Percentiles rank a stretch among this genome's conserved stretches.
Conservation (phyloP, 2,329 filamentous ascomycete species). For the Geosmithia putterillii region DNA sequence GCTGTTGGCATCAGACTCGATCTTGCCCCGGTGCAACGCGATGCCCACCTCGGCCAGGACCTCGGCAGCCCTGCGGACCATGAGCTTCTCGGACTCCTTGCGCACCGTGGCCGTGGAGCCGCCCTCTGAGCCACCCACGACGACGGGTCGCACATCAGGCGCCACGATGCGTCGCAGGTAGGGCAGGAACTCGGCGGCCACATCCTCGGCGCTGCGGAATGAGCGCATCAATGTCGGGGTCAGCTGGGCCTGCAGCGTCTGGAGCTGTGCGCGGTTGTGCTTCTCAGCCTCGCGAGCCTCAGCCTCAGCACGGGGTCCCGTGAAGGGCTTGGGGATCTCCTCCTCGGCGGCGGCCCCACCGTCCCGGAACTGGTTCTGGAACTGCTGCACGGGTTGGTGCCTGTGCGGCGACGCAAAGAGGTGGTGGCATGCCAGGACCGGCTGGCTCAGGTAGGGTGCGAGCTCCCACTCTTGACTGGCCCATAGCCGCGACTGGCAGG, state of each 20-base stretch:
- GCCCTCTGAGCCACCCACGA: slow-evolving; percentile 54
- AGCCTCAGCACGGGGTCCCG: slow-evolving; percentile 72
- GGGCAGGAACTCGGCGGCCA: slow-evolving; percentile 74
- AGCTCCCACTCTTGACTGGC: slow-evolving; percentile 90
- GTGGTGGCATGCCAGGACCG: slow-evolving; percentile 79
- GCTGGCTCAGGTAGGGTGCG: slow-evolving; percentile 72
- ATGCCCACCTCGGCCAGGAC: slow-evolving; percentile 78
- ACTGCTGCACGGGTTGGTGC: slow-evolving; percentile 24
- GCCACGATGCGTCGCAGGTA: slow-evolving; percentile 75
- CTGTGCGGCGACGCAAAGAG: slow-evolving; percentile 69
- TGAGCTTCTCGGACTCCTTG: slow-evolving; percentile 69
- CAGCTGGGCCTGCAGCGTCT: slow-evolving; percentile 59
- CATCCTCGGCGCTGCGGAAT: slow-evolving; percentile 67
- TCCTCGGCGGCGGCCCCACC: slow-evolving; percentile 30
- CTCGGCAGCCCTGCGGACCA: slow-evolving; percentile 68
- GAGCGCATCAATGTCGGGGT: slow-evolving; percentile 59
- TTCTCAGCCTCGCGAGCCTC: slow-evolving; percentile 71
- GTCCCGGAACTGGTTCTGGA: slow-evolving; percentile 32
- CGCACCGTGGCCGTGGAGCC: slow-evolving; percentile 71
- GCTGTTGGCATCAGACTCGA: slow-evolving; percentile 54
- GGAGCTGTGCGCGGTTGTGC: slow-evolving; percentile 61
- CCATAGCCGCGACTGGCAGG: slow-evolving; percentile 66
- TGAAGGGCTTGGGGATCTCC: slow-evolving; percentile 55
- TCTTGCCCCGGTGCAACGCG: slow-evolving; percentile 64
- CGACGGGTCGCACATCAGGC: slow-evolving; percentile 82